These are phyloP conservation scores for Madurella fahalii DNA, from an alignment of 2,329 filamentous ascomycete genomes.

Conservation along the genomic window DNA sequence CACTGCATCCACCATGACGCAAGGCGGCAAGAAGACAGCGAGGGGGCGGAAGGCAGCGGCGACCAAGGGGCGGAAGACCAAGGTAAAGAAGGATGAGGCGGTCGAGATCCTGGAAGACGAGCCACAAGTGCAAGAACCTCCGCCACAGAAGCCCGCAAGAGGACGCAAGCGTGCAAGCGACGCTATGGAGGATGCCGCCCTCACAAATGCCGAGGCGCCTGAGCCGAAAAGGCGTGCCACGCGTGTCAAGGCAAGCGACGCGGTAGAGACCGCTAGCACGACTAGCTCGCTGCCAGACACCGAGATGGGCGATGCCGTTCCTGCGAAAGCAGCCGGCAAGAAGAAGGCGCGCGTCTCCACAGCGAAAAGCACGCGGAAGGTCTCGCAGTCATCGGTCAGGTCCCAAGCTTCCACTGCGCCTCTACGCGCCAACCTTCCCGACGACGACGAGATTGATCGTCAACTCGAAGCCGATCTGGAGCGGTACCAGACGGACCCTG, in stretches of 20 bases:
- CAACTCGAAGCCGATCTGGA: conserved; percentile 63
- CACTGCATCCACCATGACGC: conserved; percentile 55
- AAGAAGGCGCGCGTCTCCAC: conserved; percentile 47
- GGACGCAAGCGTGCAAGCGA: conserved; percentile 63
- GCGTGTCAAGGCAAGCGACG: conserved; percentile 46
- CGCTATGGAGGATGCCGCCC: conserved; percentile 47
- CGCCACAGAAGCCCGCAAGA: conserved; percentile 39
- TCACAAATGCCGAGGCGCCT: conserved; percentile 43
- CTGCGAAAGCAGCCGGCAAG: conserved; percentile 31
- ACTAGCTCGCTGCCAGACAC: conserved; percentile 37
- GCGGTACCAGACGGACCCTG: conserved; percentile 50
- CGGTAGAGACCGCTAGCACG: conserved; percentile 37
- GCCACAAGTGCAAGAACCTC: conserved; percentile 31
- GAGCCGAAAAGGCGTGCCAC: conserved; percentile 58
- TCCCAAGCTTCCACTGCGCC: conserved; percentile 43
- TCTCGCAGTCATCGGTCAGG: conserved; percentile 42
- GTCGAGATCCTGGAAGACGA: conserved; percentile 44
- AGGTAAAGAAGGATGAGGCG: conserved; percentile 51
- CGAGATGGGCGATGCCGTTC: conserved; percentile 37
- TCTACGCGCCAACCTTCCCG: conserved; percentile 41
- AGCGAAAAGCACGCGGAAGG: conserved; percentile 41
- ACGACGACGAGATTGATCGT: conserved; percentile 63
- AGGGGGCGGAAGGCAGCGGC: conserved; percentile 54
- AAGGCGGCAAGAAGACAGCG: conserved; percentile 45
- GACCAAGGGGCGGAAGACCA: conserved; percentile 43